phyloP scores from a whole-genome alignment of 768 basidiomycete genomes.

The Auriscalpium microsporum region DNA sequence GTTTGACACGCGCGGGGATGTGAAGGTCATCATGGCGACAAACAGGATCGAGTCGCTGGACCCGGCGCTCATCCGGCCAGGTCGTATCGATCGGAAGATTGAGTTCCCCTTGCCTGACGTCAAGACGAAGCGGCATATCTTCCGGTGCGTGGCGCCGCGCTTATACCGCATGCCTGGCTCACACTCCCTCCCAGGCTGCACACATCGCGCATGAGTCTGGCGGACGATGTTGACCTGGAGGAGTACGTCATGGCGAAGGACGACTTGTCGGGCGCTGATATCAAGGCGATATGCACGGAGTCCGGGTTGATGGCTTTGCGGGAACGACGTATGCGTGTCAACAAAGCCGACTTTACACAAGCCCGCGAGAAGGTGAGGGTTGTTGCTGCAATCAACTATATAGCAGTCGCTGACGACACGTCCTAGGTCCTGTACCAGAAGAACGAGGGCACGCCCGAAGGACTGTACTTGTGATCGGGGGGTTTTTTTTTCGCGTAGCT shows the following conservation, averaged over 20 bases:
- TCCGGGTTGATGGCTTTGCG: slow-evolving; percentile 93
- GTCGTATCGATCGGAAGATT: slow-evolving; percentile 98
- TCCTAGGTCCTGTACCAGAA: slow-evolving; percentile 82
- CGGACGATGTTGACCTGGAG: slow-evolving; percentile 85
- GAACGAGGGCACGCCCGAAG: slow-evolving; percentile 94
- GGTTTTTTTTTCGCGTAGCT: no score
- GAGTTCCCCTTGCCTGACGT: slow-evolving; percentile 96
- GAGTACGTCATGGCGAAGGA: slow-evolving; percentile 96
- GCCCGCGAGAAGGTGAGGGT: slow-evolving; percentile 84
- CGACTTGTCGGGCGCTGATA: slow-evolving; percentile 93
- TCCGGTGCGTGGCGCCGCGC: slow-evolving; percentile 46
- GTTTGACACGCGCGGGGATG: slow-evolving; percentile 99
- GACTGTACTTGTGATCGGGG: slow-evolving; percentile 62
- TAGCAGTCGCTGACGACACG: slow-evolving; percentile 8
- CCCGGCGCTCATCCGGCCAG: slow-evolving; percentile 95
- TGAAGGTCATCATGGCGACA: slow-evolving; percentile 99
- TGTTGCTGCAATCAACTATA: slow-evolving; percentile 5
- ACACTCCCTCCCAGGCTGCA: slow-evolving; percentile 49
- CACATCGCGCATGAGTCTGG: slow-evolving; percentile 89
- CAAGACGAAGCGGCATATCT: slow-evolving; percentile 98
- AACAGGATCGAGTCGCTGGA: slow-evolving; percentile 97
- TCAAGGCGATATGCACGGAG: slow-evolving; percentile 98
- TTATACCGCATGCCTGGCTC: slow-evolving; percentile 3
- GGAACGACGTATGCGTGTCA: slow-evolving; percentile 92
- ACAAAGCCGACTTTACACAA: slow-evolving; percentile 80